phyloP scores from a whole-genome alignment of 2,329 filamentous ascomycete genomes.

The Apiospora rasikravindrae region DNA sequence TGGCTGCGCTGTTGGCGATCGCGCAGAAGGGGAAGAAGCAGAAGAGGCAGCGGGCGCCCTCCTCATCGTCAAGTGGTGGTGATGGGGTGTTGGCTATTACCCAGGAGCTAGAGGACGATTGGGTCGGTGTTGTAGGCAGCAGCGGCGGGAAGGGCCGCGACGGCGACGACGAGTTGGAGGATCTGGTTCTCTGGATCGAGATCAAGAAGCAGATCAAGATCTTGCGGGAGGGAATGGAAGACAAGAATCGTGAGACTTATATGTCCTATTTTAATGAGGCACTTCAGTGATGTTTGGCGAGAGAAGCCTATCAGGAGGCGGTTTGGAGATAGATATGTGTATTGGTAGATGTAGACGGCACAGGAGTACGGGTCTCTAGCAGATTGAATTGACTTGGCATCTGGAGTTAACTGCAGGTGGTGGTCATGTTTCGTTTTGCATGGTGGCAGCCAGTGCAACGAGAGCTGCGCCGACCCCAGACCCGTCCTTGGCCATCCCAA shows the following conservation, averaged over 20 bases:
- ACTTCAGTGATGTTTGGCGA: too few species aligned
- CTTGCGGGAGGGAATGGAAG: slow-evolving; percentile 63
- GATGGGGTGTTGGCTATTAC: slow-evolving; percentile 28
- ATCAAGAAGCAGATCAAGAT: slow-evolving; percentile 68
- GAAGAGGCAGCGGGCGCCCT: slow-evolving; percentile 16
- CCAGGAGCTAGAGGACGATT: slow-evolving; percentile 40
- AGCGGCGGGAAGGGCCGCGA: slow-evolving; percentile 24
- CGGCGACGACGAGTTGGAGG: slow-evolving; percentile 48
- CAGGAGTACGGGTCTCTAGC: neutral
- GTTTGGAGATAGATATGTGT: neutral
- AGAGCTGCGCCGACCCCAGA: slow-evolving; percentile 74
- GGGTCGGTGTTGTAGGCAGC: slow-evolving; percentile 40
- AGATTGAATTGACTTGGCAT: neutral
- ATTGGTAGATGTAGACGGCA: neutral
- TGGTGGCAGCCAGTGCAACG: slow-evolving; percentile 53
- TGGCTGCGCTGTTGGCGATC: slow-evolving; percentile 65
- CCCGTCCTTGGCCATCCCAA: slow-evolving; percentile 76
- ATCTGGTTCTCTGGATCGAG: slow-evolving; percentile 62
- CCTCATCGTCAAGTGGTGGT: slow-evolving; percentile 34
- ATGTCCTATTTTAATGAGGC: neutral
- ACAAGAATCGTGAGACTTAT: slow-evolving; percentile 27
- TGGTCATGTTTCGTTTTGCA: neutral
- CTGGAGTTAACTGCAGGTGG: neutral
- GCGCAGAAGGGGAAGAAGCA: slow-evolving; percentile 42
- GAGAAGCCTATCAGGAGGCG: too few species aligned